Percentiles rank a stretch among this genome's conserved stretches.
These are phyloP conservation scores for Pseudogymnoascus sp. DNA, from an alignment of 2,329 filamentous ascomycete species.

Conservation along the genomic window DNA sequence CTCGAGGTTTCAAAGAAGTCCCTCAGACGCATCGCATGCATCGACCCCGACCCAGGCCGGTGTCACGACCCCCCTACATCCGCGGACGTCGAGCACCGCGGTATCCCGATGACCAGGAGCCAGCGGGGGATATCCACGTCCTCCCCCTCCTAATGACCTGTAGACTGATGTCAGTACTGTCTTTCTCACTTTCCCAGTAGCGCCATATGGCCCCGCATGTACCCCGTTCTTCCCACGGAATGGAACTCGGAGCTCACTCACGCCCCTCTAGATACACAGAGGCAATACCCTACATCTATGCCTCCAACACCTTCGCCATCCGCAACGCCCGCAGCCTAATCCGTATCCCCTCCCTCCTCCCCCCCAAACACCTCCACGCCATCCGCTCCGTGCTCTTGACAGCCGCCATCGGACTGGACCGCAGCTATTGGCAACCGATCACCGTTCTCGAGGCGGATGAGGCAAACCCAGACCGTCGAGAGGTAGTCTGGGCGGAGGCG, in stretches of 20 bases:
- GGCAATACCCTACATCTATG: not conserved
- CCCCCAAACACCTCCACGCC: not conserved
- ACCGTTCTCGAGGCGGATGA: too few relatives aligned
- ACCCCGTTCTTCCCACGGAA: too few relatives aligned
- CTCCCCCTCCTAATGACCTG: not conserved
- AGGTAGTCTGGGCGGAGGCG: not conserved
- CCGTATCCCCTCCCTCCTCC: not conserved
- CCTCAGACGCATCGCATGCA: not conserved
- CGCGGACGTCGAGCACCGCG: not conserved
- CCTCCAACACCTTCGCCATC: not conserved
- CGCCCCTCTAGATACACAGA: not conserved
- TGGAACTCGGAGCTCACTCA: too few relatives aligned
- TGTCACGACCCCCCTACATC: not conserved
- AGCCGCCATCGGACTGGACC: not conserved
- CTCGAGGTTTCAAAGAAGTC: not conserved
- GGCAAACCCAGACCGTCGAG: not conserved
- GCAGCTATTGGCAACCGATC: too few relatives aligned
- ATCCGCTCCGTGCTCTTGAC: not conserved
- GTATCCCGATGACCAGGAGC: not conserved
- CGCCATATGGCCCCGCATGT: too few relatives aligned
- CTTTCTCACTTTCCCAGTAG: not conserved
- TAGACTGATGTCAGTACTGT: not conserved
- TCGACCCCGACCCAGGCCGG: not conserved
- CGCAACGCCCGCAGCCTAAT: not conserved
- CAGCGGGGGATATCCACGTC: not conserved